Evolutionary conservation across 306 rosid genomes (phyloP).

Genomic region (Albizia julibrissin): DNA sequence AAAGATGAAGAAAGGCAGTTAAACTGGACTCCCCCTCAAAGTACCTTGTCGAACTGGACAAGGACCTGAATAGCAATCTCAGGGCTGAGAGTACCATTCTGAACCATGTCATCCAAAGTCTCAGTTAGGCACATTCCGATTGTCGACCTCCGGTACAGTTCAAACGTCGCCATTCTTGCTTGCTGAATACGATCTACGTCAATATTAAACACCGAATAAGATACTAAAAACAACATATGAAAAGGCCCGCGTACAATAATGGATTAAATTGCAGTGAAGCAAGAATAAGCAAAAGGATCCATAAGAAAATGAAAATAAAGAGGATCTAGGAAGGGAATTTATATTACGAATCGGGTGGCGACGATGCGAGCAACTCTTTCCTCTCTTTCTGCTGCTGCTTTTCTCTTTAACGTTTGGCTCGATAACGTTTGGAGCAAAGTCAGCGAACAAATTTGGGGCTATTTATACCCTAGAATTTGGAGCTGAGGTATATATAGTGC

Average conservation of each 20-base stretch:
- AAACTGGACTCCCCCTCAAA: background rate
- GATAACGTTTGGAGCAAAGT: constrained; percentile 42
- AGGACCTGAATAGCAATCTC: constrained; percentile 94
- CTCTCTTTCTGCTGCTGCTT: constrained; percentile 18
- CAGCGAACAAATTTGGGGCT: constrained; percentile 63
- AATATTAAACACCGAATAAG: background rate
- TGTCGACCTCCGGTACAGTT: constrained; percentile 89
- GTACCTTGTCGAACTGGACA: constrained; percentile 93
- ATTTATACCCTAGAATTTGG: constrained; percentile 85
- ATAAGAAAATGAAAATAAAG: background rate
- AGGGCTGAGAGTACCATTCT: constrained; percentile 79
- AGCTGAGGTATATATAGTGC: constrained; percentile 75
- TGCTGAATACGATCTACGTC: constrained; percentile 52
- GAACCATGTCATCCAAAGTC: constrained; percentile 97
- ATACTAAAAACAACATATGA: background rate
- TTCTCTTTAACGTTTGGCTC: constrained; percentile 49
- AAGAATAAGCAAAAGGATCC: background rate
- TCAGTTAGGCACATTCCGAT: constrained; percentile 94
- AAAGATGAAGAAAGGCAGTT: background rate
- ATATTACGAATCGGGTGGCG: constrained; percentile 36
- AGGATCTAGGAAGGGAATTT: constrained; percentile 26
- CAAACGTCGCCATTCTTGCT: constrained; percentile 82
- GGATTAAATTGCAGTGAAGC: constrained; percentile 20
- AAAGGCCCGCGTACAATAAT: background rate
- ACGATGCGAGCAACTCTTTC: constrained; percentile 27